A percentile compares a stretch with the other conserved stretches of the same genome.
Evolutionary conservation across 192 early-diverging fungal species (phyloP).

Genomic region (Coemansia sp.): DNA sequence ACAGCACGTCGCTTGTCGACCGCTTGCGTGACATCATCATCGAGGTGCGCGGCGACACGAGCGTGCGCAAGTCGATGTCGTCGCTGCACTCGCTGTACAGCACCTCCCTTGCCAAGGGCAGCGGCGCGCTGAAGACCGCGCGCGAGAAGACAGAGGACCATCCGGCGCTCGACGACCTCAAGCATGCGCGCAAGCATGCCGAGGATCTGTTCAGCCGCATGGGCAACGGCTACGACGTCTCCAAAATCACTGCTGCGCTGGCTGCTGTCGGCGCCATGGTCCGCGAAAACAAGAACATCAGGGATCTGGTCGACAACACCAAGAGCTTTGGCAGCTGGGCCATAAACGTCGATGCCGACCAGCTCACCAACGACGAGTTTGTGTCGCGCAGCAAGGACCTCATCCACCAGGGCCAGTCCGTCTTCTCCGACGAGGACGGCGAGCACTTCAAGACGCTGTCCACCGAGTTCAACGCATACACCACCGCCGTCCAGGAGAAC

Average conservation of each 20-base stretch:
- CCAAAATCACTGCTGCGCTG: slow-evolving; percentile 20
- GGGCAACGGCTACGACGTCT: slow-evolving; percentile 42
- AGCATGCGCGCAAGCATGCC: slow-evolving; percentile 21
- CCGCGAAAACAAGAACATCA: slow-evolving; percentile 34
- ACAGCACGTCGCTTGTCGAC: slow-evolving; percentile 17
- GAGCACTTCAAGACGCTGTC: slow-evolving; percentile 27
- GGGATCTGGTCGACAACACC: slow-evolving; percentile 26
- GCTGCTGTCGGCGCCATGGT: slow-evolving; percentile 29
- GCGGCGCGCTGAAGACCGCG: slow-evolving; percentile 6
- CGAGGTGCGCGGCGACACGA: slow-evolving; percentile 30
- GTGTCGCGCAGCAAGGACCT: slow-evolving; percentile 32
- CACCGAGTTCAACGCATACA: slow-evolving; percentile 23
- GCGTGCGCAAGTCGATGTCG: slow-evolving; percentile 29
- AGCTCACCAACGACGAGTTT: slow-evolving; percentile 50
- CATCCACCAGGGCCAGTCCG: slow-evolving; percentile 26
- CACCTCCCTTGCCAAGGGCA: slow-evolving; percentile 12
- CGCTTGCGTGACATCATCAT: slow-evolving; percentile 40
- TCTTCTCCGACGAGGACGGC: slow-evolving; percentile 36
- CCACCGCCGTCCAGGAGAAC: slow-evolving; percentile 35
- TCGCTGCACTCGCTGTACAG: slow-evolving; percentile 38
- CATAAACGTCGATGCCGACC: slow-evolving; percentile 35
- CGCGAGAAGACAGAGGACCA: slow-evolving; percentile 27
- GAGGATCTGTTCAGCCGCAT: slow-evolving; percentile 33
- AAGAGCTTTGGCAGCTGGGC: slow-evolving; percentile 44
- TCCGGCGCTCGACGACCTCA: slow-evolving; percentile 31